A percentile compares a stretch with the other conserved stretches of the same genome.
These are phyloP conservation scores for Aspergillus heteromorphus DNA, from an alignment of 495 filamentous ascomycete species.

Conservation along the genomic window DNA sequence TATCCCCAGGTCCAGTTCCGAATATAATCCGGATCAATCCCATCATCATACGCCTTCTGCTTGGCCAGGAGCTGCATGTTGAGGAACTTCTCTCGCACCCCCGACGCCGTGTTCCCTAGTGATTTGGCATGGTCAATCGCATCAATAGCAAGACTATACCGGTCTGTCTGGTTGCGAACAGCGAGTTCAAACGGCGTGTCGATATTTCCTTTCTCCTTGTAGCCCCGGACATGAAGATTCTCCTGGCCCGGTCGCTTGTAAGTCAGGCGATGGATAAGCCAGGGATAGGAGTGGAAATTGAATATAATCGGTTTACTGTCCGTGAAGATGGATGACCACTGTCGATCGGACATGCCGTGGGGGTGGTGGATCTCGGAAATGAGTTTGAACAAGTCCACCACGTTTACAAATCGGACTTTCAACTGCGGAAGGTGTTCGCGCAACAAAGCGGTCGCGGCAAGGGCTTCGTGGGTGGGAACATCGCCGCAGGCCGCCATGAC, in stretches of 20 bases:
- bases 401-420: conserved; percentile 70
- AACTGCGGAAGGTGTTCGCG: conserved; percentile 58
- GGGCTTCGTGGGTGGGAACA: conserved; percentile 61
- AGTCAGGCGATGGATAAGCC: conserved; percentile 65
- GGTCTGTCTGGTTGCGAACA: conserved; percentile 64
- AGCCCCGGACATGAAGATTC: conserved; percentile 65
- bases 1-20: conserved; percentile 61
- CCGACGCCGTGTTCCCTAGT: conserved; percentile 52
- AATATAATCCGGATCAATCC: conserved; percentile 60
- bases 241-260: conserved; percentile 60
- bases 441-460: conserved; percentile 62
- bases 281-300: conserved; percentile 77
- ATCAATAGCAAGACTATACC: conserved; percentile 66
- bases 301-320: conserved; percentile 63
- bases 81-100: conserved; percentile 54
- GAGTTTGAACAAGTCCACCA: conserved; percentile 70
- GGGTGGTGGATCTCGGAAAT: conserved; percentile 60
- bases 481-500: conserved; percentile 70
- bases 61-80: conserved; percentile 53
- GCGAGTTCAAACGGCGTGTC: conserved; percentile 70
- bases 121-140: conserved; percentile 59
- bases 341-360: conserved; percentile 56
- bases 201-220: conserved; percentile 74
- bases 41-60: conserved; percentile 57
- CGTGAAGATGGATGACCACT: conserved; percentile 64